Base-by-base conservation (phyloP, 2,329 filamentous ascomycete genomes). In the Dactylella cylindrospora region DNA sequence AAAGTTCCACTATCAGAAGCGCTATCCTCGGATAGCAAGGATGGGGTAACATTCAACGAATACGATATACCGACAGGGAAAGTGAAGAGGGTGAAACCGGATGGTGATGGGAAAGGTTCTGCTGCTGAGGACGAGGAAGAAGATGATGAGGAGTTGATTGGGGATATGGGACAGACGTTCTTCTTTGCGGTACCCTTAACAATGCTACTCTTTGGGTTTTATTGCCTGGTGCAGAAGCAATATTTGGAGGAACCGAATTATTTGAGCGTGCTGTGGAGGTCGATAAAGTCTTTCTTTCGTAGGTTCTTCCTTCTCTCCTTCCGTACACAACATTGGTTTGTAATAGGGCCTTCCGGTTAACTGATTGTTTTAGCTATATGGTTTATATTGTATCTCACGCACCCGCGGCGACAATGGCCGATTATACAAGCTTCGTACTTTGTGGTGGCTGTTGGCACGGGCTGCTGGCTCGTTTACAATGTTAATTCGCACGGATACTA, bases 401-500 rank as follows among this genome's bases (percentile, higher is more conserved):
- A 84, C 67, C 76, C 77, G 1, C 79, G 81, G 10, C 64, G 59
- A 36, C 47, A 62, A 12, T 65, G 60, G 54, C n/a, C 33, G n/a
- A 53, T 60, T 10, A 47, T 78, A 79, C 82, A 84, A 66, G 54
- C 73, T 12, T 72, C 87, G 46, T 93, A 91, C 75, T 79, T 89
- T 62, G 70, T 70, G 12, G 75, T 78, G 19, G 83, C 84, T 66
- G 73, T 84, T 5, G 72, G 70, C 7, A 76, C 82, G 0, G 93
- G 93, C 1, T 88, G 84, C 73, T 90, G 89, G 72, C 76, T 96
- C 65, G 84, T 97, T 41, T 78, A 87, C 67, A 82, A 90, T 47
- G 89, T 86, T 20, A 97, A 96, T 70, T 79, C 77, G 23, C 81
- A 84, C 66, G 82, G 85, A 3, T 97, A 96, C 70, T 83, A 94